Evolutionary conservation across 768 basidiomycete genomes (phyloP).

Genomic region (Amanita thiersii): DNA sequence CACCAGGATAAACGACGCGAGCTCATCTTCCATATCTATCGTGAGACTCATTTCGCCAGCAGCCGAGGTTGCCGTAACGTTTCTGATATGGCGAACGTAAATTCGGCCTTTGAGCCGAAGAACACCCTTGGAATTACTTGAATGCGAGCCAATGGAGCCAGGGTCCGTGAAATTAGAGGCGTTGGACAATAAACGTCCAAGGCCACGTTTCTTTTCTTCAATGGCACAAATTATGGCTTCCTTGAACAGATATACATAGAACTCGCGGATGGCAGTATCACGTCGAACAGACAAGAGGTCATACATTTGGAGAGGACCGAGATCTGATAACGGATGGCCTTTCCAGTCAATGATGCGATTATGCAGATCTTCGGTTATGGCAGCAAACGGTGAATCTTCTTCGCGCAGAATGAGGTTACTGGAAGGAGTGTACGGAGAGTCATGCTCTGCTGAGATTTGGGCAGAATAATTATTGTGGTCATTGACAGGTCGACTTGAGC

Average conservation of each 20-base stretch:
- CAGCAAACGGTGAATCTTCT: constrained; percentile 70
- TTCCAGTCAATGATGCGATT: constrained; percentile 95
- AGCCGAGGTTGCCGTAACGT: constrained; percentile 72
- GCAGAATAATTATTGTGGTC: constrained; percentile 20
- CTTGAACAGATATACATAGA: constrained; percentile 94
- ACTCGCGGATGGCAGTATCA: constrained; percentile 85
- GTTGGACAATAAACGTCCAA: constrained; percentile 65
- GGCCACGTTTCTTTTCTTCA: constrained; percentile 85
- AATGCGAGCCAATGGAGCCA: constrained; percentile 30
- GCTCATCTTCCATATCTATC: constrained; percentile 96
- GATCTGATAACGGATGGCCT: constrained; percentile 82
- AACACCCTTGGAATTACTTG: constrained; percentile 50
- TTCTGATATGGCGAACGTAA: constrained; percentile 90
- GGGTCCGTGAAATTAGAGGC: constrained; percentile 50
- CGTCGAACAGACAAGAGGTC: constrained; percentile 86
- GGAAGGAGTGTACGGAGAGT: constrained; percentile 20
- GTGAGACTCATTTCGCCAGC: constrained; percentile 87
- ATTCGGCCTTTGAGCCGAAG: constrained; percentile 92
- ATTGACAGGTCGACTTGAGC: constrained; percentile 18
- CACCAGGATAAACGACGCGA: constrained; percentile 93
- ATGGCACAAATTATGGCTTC: constrained; percentile 98
- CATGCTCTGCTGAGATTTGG: constrained; percentile 19
- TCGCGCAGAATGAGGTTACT: constrained; percentile 35
- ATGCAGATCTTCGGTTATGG: constrained; percentile 83
- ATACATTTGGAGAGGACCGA: constrained; percentile 87